These are phyloP conservation scores for Vitis vinifera DNA, from an alignment of 164 flowering plant species.

Conservation along the genomic window DNA sequence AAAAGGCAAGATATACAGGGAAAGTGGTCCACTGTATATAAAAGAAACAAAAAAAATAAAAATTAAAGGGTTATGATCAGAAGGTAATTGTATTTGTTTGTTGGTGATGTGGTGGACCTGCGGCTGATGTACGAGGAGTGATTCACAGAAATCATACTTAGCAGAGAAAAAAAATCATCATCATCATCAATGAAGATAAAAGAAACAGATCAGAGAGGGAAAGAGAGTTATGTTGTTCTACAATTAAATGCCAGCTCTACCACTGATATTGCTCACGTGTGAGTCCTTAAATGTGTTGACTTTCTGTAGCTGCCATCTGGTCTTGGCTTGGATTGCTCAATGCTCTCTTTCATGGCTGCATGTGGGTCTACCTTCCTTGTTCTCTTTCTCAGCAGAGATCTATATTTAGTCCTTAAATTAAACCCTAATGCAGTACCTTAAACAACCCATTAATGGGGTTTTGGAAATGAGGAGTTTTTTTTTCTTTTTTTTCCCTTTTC, in stretches of 20 bases:
- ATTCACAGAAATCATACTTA: background rate
- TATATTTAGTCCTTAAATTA: no score
- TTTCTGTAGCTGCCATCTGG: conserved; percentile 13
- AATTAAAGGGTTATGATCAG: background rate
- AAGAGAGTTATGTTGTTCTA: background rate
- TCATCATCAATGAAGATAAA: background rate
- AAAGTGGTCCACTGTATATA: conserved; percentile 12
- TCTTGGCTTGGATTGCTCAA: background rate
- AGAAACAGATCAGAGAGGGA: conserved; percentile 11
- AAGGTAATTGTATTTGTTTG: conserved; percentile 14
- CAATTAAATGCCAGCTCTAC: conserved; percentile 14
- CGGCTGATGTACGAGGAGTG: conserved; percentile 24
- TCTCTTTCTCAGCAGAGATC: background rate
- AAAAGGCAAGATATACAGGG: conserved; percentile 35
- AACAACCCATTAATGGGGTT: no score
- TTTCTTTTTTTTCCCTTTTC: no score
- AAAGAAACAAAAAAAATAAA: conserved; percentile 7
- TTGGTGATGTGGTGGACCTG: conserved; percentile 5
- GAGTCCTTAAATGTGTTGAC: conserved; percentile 32
- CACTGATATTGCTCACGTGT: conserved; percentile 28
- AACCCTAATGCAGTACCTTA: no score
- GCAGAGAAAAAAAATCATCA: background rate
- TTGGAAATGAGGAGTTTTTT: no score
- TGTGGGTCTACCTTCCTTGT: conserved; percentile 4
- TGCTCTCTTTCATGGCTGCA: background rate